Evolutionary conservation across 768 basidiomycete species (phyloP), one percentile per base, ranked within the genome.

Genomic region (Dentipellis fragilis): DNA sequence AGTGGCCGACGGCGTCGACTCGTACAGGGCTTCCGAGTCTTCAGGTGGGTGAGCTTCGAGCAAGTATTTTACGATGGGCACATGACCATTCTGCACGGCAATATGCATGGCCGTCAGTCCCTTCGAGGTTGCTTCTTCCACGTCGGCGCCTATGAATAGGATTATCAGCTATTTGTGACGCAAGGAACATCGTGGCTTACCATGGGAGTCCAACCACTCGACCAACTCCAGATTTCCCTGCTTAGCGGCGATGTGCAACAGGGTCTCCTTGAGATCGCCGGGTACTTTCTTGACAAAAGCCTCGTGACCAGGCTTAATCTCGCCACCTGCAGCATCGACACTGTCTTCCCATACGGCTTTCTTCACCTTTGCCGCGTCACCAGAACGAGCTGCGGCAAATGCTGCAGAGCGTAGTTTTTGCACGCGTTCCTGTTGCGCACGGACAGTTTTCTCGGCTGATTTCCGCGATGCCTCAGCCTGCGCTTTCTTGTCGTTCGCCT

Each of bases 261-360:
- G 71, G 39, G 86, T 86, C 68, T 89, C 82, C 59, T 72, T 69
- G n/a, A 72, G 73, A 68, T 88, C 85, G 56, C 72, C 62, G 10
- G 80, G 79, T 4, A 59, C 58, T 10, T 39, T 58, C 57, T 73
- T 67, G 48, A 80, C 73, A 61, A 81, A 81, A 52, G 71, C 72
- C 47, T 78, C 76, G 60, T 78, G 77, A 19, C 80, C 81, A 52
- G 66, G 61, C 63, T 79, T 81, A 54, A 84, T 68, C 71, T 89
- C 87, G 34, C 84, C 83, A 49, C 87, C 87, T 9, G 80, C 74
- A 40, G 85, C 81, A 67, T 88, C 85, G 55, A 89, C 84, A 35
- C 70, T 68, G 52, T 82, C 75, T 69, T 84, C 83, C 77, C 79
- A 84, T 34, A 86, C 68, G 45, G 78, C 80, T 59, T 78, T 75